A percentile compares a stretch with the other conserved stretches of the same genome.
phyloP scores from a whole-genome alignment of 2,329 filamentous ascomycete species.

The Aspergillus spinulosporus region DNA sequence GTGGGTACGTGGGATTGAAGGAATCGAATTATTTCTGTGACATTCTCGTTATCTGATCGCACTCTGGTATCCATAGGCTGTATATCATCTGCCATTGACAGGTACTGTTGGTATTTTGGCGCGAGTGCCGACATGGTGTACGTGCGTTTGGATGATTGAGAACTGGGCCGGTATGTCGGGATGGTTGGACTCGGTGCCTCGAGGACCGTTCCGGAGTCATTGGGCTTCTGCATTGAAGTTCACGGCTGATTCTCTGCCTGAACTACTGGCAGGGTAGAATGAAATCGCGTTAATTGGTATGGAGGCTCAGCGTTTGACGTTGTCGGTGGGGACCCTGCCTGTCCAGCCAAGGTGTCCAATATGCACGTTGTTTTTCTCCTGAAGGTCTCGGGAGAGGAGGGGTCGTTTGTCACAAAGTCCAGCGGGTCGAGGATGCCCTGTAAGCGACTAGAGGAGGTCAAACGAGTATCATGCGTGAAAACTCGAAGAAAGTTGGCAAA shows the following conservation, averaged over 20 bases:
- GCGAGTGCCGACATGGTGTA: conserved; percentile 29
- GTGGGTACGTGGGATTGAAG: conserved; percentile 33
- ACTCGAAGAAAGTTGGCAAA: neutral
- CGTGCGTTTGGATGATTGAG: conserved; percentile 26
- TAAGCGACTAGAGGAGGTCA: conserved; percentile 1
- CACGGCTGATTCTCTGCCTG: conserved; percentile 13
- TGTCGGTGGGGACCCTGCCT: neutral
- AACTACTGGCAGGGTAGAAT: conserved; percentile 22
- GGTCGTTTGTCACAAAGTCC: conserved; percentile 3
- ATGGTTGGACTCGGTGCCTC: conserved; percentile 39
- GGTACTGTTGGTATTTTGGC: conserved; percentile 16
- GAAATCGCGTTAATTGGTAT: conserved; percentile 17
- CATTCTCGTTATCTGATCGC: conserved; percentile 32
- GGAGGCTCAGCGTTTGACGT: conserved; percentile 14
- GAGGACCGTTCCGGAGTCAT: conserved; percentile 27
- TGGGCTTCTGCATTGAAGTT: conserved; percentile 33
- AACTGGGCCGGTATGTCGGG: conserved; percentile 35
- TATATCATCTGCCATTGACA: conserved; percentile 14
- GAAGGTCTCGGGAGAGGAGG: neutral
- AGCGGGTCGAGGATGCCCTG: neutral
- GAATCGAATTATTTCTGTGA: conserved; percentile 39
- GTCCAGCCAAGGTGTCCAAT: neutral
- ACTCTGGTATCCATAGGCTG: conserved; percentile 19
- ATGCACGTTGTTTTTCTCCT: neutral
- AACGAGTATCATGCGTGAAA: conserved; percentile 1